phyloP scores from a whole-genome alignment of 257 asterid species.

The Schizonepeta tenuifolia region DNA sequence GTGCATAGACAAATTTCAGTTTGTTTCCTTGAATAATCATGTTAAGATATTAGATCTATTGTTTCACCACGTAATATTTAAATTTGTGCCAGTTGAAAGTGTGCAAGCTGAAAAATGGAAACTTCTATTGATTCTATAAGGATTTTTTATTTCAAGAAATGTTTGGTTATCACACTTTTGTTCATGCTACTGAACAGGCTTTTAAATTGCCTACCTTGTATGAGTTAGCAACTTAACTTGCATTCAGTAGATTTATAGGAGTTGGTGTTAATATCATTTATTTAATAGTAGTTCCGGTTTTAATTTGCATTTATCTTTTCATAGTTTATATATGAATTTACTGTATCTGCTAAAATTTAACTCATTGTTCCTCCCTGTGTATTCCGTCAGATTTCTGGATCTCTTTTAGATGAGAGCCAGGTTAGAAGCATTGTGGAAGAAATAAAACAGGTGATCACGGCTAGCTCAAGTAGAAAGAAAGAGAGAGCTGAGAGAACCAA shows the following conservation, averaged over 20 bases:
- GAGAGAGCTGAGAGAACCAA: constrained; percentile 91
- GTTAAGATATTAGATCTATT: not conserved
- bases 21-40: not conserved
- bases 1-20: not conserved
- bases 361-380: constrained; percentile 15
- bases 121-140: not conserved
- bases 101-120: not conserved
- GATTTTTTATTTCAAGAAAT: not conserved
- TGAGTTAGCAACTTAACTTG: not conserved
- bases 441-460: constrained; percentile 84
- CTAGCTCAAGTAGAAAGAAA: constrained; percentile 86
- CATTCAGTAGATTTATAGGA: not conserved
- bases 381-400: constrained; percentile 74
- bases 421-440: constrained; percentile 94
- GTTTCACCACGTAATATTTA: constrained; percentile 11
- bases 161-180: constrained; percentile 8
- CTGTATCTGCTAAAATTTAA: not conserved
- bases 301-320: not conserved
- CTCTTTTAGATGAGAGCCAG: constrained; percentile 85
- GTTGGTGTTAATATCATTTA: not conserved
- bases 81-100: not conserved
- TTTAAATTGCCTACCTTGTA: not conserved
- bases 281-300: constrained; percentile 5
- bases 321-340: not conserved
- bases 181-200: not conserved